Evolutionary conservation across 371 early-diverging fungal species (phyloP), one percentile per base, ranked within the genome.

Genomic region (Blastocladiella emersonii): DNA sequence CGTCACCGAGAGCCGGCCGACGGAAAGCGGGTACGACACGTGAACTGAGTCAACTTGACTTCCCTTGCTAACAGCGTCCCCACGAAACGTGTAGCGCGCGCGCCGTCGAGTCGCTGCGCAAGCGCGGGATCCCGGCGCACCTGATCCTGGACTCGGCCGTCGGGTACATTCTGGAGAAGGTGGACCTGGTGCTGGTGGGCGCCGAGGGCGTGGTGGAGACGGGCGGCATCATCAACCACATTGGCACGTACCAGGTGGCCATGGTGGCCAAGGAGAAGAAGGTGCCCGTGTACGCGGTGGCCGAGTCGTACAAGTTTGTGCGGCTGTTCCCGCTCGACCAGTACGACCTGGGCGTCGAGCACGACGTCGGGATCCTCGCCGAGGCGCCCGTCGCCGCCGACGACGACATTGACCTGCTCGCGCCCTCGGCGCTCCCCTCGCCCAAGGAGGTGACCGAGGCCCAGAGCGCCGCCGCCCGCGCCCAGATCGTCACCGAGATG

Each of bases 201-300:
- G 98, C 96, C 19, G 98, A 98, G 74, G 98, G 91, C 43, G 93
- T 98, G 3, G 93, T 92, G 8, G 93, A 94, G 74, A 98, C 93
- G 69, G 98, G 98, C 36, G 98, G 98, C 8, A 71, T 98, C 56
- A 88, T 98, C 68, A 98, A 96, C 71, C 89, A 90, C 76, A 85
- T 88, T 66, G 72, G 72, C 34, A 90, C 91, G 19, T 95, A 92
- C 69, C 94, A 92, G 73, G 83, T 95, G 68, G 92, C 95, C 12
- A 75, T 98, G 15, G 88, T 94, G 21, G 96, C 98, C 10, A 92
- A 91, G 71, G 89, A 93, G 1, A 83, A 90, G 36, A 84, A 86
- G 61, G 92, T 89, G 71, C 95, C 96, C n/a, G 86, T 95, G 30
- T 98, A 95, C 71, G 91, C 87, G 3, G 89, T 93, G 1, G 88